Conservation (phyloP, 495 filamentous ascomycete species). For the Daldinia concentrica region DNA sequence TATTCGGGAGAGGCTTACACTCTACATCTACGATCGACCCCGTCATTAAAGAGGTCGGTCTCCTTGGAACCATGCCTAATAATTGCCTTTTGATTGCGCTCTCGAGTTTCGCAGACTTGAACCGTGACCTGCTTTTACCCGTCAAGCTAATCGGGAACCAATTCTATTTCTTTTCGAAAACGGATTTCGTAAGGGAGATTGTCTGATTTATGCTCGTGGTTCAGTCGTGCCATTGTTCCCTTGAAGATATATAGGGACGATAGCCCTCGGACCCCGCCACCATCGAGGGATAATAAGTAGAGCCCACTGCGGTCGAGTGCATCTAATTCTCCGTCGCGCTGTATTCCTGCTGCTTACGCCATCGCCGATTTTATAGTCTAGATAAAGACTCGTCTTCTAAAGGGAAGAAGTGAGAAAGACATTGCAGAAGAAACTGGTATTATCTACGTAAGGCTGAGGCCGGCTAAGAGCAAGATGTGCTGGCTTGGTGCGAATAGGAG, state of each 20-base stretch:
- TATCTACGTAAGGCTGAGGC: neutral
- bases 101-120: constrained; percentile 7
- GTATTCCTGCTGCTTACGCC: neutral
- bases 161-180: neutral
- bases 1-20: neutral
- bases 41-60: neutral
- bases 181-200: neutral
- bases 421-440: neutral
- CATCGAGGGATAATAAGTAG: constrained; percentile 5
- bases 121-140: constrained; percentile 1
- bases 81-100: constrained; percentile 3
- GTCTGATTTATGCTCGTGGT: neutral
- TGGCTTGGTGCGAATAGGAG: neutral
- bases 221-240: neutral
- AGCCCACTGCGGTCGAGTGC: neutral
- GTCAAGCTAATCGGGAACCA: neutral
- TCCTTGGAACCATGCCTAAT: neutral
- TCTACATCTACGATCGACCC: neutral
- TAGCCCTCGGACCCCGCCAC: constrained; percentile 8
- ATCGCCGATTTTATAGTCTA: neutral
- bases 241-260: constrained; percentile 4
- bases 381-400: neutral
- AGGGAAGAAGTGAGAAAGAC: neutral
- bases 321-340: neutral
- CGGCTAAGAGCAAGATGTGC: neutral